phyloP scores from a whole-genome alignment of 23 red algal species.

The Agarophyton chilense region DNA sequence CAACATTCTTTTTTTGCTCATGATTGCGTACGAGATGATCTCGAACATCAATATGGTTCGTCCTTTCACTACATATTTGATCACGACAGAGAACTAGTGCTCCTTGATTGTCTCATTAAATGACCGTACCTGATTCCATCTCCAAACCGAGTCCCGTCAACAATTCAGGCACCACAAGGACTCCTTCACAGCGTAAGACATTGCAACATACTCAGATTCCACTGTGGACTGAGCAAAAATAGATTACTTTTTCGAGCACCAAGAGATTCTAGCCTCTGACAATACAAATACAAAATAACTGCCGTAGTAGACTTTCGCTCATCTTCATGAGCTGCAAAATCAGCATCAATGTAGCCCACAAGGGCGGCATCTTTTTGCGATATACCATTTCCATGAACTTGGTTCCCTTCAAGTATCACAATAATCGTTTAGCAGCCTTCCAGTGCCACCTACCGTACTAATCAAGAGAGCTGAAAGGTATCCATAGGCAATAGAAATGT shows the following conservation, averaged over 20 bases:
- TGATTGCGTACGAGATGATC: constrained; percentile 22
- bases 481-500: not conserved
- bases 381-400: not conserved
- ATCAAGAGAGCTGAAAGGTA: not conserved
- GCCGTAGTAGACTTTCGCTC: constrained; percentile 19
- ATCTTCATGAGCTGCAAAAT: constrained; percentile 9
- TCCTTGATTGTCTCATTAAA: constrained; percentile 10
- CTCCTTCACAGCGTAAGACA: not conserved
- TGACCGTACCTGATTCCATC: not conserved
- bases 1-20: not conserved
- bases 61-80: not conserved
- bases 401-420: constrained; percentile 32
- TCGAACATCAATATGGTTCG: not conserved
- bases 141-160: too few species aligned
- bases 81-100: not conserved
- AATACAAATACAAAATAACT: not conserved
- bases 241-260: not conserved
- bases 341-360: constrained; percentile 25
- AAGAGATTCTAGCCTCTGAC: not conserved
- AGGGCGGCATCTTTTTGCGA: not conserved
- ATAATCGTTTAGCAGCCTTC: constrained; percentile 11
- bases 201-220: constrained; percentile 29
- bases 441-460: not conserved
- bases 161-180: not conserved
- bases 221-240: constrained; percentile 21